These are phyloP conservation scores for Melaleuca alternifolia DNA, from an alignment of 345 rosid species.

Conservation along the genomic window DNA sequence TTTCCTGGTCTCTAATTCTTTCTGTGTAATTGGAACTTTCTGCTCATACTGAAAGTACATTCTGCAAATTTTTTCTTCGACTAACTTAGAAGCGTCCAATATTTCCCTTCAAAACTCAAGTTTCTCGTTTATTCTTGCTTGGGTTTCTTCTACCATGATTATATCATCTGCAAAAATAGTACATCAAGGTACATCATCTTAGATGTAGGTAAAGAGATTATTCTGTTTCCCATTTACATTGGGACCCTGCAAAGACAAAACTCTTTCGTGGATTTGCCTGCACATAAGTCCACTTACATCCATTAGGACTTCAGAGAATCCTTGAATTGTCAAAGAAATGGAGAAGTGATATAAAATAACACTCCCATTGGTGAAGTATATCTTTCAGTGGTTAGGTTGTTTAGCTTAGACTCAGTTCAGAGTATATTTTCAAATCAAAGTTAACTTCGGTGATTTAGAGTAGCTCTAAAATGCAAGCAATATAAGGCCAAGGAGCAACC, in stretches of 20 bases:
- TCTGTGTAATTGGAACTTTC: not conserved
- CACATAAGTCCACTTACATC: not conserved
- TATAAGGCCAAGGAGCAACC: not conserved
- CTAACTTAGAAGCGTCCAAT: not conserved
- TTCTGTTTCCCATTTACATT: not conserved
- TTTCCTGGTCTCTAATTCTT: not conserved
- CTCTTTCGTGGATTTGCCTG: not conserved
- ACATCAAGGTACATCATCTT: not conserved
- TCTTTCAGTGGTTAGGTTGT: not conserved
- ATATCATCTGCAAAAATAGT: not conserved
- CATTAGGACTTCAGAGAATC: not conserved
- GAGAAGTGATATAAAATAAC: not conserved
- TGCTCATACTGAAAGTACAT: not conserved
- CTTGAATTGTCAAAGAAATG: not conserved
- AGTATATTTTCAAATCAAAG: not conserved
- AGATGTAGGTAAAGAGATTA: not conserved
- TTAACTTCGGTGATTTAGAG: not conserved
- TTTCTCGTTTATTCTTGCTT: not conserved
- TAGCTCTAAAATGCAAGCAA: not conserved
- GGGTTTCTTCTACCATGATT: not conserved
- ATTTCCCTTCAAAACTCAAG: not conserved
- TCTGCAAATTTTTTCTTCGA: not conserved
- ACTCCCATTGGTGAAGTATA: not conserved
- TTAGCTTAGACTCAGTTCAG: not conserved
- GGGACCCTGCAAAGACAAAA: not conserved